Evolutionary conservation across 176 grass and related monocot species (phyloP).

Genomic region (Musa schizocarpa): DNA sequence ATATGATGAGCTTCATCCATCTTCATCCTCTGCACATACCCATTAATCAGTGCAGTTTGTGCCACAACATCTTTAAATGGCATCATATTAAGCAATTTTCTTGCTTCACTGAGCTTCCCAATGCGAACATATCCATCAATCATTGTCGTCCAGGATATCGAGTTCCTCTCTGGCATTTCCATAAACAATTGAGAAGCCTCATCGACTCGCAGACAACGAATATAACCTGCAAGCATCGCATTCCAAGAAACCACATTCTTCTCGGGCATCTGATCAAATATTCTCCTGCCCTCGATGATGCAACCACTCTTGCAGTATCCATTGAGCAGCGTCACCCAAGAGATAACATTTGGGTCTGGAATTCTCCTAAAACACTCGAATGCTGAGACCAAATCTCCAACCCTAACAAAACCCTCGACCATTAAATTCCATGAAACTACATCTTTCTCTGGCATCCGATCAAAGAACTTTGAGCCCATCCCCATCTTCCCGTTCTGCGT

Average conservation of each 20-base stretch:
- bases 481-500: constrained; percentile 30
- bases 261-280: constrained; percentile 46
- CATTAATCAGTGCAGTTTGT: constrained; percentile 56
- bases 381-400: constrained; percentile 30
- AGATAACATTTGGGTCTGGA: constrained; percentile 34
- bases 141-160: constrained; percentile 47
- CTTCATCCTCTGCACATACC: constrained; percentile 34
- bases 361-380: constrained; percentile 34
- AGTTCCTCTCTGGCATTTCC: constrained; percentile 41
- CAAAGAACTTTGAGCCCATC: constrained; percentile 25
- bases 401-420: constrained; percentile 42
- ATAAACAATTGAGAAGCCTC: constrained; percentile 34
- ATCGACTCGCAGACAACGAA: constrained; percentile 8
- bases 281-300: constrained; percentile 25
- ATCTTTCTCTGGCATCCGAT: constrained; percentile 39
- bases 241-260: constrained; percentile 43
- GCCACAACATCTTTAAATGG: constrained; percentile 33
- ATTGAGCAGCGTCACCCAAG: constrained; percentile 52
- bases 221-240: constrained; percentile 49
- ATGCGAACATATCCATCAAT: constrained; percentile 30
- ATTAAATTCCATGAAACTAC: constrained; percentile 52
- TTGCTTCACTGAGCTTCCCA: constrained; percentile 46
- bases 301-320: constrained; percentile 35
- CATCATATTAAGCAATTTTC: constrained; percentile 37
- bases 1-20: constrained; percentile 30